A percentile compares a stretch with the other conserved stretches of the same genome.
Conservation (phyloP, 192 early-diverging fungal genomes). For the Umbelopsis sp. region DNA sequence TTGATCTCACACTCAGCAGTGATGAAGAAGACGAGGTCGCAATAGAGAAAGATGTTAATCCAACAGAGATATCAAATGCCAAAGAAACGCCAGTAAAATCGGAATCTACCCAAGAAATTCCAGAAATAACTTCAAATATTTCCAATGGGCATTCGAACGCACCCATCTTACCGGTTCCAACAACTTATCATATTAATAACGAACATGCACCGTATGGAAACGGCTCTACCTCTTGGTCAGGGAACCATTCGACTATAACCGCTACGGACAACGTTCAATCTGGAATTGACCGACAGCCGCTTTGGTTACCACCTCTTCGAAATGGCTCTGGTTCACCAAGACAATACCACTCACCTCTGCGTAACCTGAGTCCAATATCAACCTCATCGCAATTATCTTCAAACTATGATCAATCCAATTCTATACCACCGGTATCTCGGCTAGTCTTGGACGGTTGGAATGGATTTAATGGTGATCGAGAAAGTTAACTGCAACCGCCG, state of each 20-base stretch:
- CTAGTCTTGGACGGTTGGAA: background rate
- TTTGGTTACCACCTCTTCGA: conserved; percentile 15
- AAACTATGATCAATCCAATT: background rate
- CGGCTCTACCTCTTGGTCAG: background rate
- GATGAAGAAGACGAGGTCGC: conserved; percentile 39
- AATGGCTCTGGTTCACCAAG: background rate
- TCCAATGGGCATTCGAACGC: background rate
- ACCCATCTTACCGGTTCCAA: background rate
- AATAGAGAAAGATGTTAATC: background rate
- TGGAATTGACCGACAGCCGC: background rate
- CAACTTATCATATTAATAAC: background rate
- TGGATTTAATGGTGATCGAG: background rate
- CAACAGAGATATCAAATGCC: background rate
- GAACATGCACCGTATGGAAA: background rate
- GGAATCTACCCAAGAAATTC: background rate
- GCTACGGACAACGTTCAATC: background rate
- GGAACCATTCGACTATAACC: background rate
- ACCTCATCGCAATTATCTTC: background rate
- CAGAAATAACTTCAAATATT: background rate
- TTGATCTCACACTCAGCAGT: conserved; percentile 66
- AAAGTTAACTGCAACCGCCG: background rate
- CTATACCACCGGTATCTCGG: background rate
- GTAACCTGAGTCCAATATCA: conserved; percentile 8
- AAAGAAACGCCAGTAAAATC: background rate
- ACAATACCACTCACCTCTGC: background rate